Percentiles rank a stretch among this genome's conserved stretches.
Conservation (phyloP, 2,329 filamentous ascomycete species). For the Trichoderma aggressivum region DNA sequence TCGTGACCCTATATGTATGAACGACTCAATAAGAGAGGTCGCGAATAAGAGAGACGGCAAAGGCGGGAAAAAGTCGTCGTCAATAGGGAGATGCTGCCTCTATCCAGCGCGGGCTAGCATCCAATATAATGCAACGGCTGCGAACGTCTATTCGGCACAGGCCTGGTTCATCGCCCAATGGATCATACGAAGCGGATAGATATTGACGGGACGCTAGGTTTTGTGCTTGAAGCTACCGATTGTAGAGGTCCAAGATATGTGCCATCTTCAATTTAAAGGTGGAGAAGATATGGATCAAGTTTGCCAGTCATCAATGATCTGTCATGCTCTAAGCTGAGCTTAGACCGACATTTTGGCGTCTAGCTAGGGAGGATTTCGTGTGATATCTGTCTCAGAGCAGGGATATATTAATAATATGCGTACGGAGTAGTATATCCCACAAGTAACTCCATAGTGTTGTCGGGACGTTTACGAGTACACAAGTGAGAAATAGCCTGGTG, state of each 20-base stretch:
- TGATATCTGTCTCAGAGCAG: background rate
- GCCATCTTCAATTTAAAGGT: background rate
- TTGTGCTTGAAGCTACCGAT: background rate
- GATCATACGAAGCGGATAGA: background rate
- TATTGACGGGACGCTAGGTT: background rate
- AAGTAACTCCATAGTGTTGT: background rate
- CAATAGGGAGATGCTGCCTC: background rate
- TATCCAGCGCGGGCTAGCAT: background rate
- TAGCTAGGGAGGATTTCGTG: background rate
- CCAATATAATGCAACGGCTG: background rate
- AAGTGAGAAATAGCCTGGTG: background rate
- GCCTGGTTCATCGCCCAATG: background rate
- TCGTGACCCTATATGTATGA: background rate
- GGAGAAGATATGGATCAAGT: background rate
- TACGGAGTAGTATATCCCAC: background rate
- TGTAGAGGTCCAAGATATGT: background rate
- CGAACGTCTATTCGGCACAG: background rate
- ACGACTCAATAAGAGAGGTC: background rate
- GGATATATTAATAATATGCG: background rate
- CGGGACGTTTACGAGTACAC: background rate
- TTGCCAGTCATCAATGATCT: background rate
- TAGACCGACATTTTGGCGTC: background rate
- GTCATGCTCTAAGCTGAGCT: background rate
- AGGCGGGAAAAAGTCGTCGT: background rate
- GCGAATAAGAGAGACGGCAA: background rate